These are phyloP conservation scores for Candida ficus DNA, from an alignment of 805 yeast genomes.

Conservation along the genomic window DNA sequence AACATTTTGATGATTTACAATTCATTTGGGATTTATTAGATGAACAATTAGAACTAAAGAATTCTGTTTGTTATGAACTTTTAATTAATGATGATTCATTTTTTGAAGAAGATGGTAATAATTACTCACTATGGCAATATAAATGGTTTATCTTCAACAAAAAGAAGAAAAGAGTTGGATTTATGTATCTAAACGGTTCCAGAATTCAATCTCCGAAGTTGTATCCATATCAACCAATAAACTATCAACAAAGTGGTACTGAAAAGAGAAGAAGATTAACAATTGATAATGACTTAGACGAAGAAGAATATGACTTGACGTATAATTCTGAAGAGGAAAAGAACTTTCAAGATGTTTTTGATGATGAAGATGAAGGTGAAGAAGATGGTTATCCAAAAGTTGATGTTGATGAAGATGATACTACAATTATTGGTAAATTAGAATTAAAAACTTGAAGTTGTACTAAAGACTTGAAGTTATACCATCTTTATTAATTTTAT, in stretches of 20 bases:
- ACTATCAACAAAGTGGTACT: conserved; percentile 4
- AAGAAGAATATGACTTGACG: conserved; percentile 42
- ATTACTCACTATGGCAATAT: conserved; percentile 36
- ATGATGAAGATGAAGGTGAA: conserved; percentile 23
- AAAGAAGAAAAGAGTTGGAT: conserved; percentile 87
- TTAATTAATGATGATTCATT: conserved; percentile 39
- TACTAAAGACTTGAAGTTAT: conserved; percentile 10
- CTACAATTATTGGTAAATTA: conserved; percentile 33
- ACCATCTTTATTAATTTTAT: conserved; percentile 23
- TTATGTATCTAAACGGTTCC: conserved; percentile 62
- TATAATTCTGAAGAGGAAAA: conserved; percentile 34
- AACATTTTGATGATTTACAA: conserved; percentile 39
- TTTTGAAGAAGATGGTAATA: conserved; percentile 33
- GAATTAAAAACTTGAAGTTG: conserved; percentile 27
- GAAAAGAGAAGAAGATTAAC: conserved; percentile 26
- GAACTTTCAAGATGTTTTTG: conserved; percentile 14
- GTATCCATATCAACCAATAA: conserved; percentile 21
- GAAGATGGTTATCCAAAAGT: conserved; percentile 24
- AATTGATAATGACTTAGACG: conserved; percentile 33
- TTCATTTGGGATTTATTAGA: conserved; percentile 90
- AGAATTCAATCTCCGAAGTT: conserved; percentile 35
- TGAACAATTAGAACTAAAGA: conserved; percentile 61
- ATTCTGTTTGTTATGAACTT: conserved; percentile 59
- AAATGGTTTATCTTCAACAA: conserved; percentile 93
- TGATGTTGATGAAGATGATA: conserved; percentile 6